Percentiles rank a stretch among this genome's conserved stretches.
These are phyloP conservation scores for Phaffia tasmanica DNA, from an alignment of 768 basidiomycete species.

Conservation along the genomic window DNA sequence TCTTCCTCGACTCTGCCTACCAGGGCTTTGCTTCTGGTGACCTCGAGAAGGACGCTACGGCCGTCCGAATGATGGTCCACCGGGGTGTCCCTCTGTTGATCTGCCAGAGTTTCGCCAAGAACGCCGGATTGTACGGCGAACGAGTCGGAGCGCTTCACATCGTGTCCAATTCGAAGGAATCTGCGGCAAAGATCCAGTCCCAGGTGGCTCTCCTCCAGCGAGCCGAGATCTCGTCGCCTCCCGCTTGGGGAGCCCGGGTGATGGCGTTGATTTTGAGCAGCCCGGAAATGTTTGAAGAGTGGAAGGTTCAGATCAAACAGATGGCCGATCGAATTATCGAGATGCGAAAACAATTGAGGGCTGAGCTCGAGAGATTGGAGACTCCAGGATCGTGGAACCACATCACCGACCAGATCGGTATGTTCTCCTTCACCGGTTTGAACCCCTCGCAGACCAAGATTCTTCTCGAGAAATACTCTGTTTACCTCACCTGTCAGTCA, in stretches of 20 bases:
- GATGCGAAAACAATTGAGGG: conserved; percentile 67
- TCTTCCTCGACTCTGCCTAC: conserved; percentile 93
- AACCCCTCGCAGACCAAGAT: conserved; percentile 28
- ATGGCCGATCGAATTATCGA: conserved; percentile 89
- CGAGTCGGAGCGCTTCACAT: conserved; percentile 89
- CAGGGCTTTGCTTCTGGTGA: conserved; percentile 83
- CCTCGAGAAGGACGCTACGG: conserved; percentile 31
- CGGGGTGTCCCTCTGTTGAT: conserved; percentile 28
- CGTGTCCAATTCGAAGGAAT: conserved; percentile 53
- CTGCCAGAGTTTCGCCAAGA: conserved; percentile 43
- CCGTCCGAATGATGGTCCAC: conserved; percentile 27
- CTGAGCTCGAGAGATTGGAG: conserved; percentile 57
- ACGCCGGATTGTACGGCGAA: conserved; percentile 89
- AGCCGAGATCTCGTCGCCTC: conserved; percentile 52
- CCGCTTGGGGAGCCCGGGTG: conserved; percentile 70
- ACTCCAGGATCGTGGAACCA: conserved; percentile 95
- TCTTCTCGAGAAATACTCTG: conserved; percentile 28
- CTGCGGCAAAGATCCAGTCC: conserved; percentile 62
- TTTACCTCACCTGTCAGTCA: conserved; percentile 33
- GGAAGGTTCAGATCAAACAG: conserved; percentile 58
- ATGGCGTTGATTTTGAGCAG: conserved; percentile 30
- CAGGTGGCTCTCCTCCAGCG: conserved; percentile 47
- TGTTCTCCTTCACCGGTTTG: conserved; percentile 64
- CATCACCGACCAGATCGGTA: conserved; percentile 84
- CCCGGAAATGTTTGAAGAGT: conserved; percentile 28